These are phyloP conservation scores for Biscogniauxia marginata DNA, from an alignment of 2,329 filamentous ascomycete species.

Conservation along the genomic window DNA sequence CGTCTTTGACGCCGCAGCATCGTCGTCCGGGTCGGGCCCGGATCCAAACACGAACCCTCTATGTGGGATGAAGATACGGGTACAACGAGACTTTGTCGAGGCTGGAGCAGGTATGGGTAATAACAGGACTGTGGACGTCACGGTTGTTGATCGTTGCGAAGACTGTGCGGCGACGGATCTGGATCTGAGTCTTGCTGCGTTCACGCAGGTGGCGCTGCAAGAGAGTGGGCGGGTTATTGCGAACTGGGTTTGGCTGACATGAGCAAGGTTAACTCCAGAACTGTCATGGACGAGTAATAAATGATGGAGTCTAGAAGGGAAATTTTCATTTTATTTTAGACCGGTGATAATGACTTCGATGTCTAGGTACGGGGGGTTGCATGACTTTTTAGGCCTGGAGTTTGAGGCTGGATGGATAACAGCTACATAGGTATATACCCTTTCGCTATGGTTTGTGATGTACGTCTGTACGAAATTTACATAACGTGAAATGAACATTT, in stretches of 20 bases:
- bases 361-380: not conserved
- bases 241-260: constrained; percentile 36
- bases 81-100: constrained; percentile 47
- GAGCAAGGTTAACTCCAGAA: constrained; percentile 21
- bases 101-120: constrained; percentile 41
- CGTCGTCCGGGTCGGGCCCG: constrained; percentile 35
- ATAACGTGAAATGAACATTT: not conserved
- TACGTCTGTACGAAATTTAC: constrained; percentile 3
- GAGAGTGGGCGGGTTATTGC: constrained; percentile 39
- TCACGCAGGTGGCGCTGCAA: constrained; percentile 44
- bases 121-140: constrained; percentile 51
- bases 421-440: constrained; percentile 11
- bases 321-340: too few relatives aligned
- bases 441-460: constrained; percentile 10
- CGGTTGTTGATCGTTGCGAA: constrained; percentile 66
- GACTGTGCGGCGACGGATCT: constrained; percentile 47
- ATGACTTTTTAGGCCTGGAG: constrained; percentile 1
- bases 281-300: constrained; percentile 12
- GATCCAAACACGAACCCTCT: constrained; percentile 65
- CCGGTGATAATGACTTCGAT: not conserved
- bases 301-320: not conserved
- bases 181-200: constrained; percentile 48
- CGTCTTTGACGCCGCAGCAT: constrained; percentile 61
- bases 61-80: constrained; percentile 66
- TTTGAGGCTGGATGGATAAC: constrained; percentile 8